Conservation (phyloP, 148 eudicot species). For the Rhododendron mucronatum region DNA sequence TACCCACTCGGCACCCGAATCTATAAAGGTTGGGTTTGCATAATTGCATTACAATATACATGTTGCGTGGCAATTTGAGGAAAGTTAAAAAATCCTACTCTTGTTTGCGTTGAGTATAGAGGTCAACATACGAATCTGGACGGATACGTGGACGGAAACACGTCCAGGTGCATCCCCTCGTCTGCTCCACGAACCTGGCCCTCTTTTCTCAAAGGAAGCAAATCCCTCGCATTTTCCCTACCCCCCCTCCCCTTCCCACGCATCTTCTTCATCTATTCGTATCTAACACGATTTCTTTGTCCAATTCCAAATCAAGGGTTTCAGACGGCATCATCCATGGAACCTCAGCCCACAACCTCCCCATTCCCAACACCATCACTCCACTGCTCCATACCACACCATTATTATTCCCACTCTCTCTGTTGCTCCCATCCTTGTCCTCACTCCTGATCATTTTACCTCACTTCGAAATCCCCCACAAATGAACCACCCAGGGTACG, state of each 20-base stretch:
- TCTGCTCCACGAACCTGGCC: background rate
- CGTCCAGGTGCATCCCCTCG: background rate
- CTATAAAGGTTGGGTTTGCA: too few relatives aligned
- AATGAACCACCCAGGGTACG: slow-evolving; percentile 58
- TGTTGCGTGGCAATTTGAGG: too few relatives aligned
- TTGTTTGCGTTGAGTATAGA: too few relatives aligned
- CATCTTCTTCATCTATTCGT: background rate
- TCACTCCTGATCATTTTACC: background rate
- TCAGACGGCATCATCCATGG: background rate
- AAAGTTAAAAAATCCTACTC: too few relatives aligned
- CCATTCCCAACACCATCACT: background rate
- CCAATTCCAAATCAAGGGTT: background rate
- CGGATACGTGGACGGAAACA: background rate
- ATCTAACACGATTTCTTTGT: too few relatives aligned
- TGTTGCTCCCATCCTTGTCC: slow-evolving; percentile 13
- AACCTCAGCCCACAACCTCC: background rate
- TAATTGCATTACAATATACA: too few relatives aligned
- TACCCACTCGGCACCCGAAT: too few relatives aligned
- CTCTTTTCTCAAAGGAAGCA: background rate
- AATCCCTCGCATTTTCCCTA: background rate
- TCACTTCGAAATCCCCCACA: background rate
- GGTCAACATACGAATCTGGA: background rate
- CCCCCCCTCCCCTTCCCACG: background rate
- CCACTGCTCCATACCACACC: background rate
- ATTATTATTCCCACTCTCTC: background rate